These are phyloP conservation scores for Pouteria campechiana DNA, from an alignment of 179 eudicot genomes.

Conservation along the genomic window DNA sequence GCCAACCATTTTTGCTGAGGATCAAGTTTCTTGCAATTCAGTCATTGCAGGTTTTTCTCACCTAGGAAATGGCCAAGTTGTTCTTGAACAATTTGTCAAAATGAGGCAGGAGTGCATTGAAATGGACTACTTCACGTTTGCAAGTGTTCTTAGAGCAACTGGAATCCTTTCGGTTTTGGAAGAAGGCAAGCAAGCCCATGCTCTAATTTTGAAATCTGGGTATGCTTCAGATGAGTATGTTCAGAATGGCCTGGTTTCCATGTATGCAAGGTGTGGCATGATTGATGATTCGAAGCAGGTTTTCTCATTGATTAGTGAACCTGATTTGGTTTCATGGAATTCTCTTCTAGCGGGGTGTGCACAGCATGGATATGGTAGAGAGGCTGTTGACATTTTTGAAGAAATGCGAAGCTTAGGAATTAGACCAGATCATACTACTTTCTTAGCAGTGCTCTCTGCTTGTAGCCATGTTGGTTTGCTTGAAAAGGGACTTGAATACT, in stretches of 20 bases:
- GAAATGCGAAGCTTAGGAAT: slow-evolving; percentile 26
- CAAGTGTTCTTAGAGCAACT: slow-evolving; percentile 28
- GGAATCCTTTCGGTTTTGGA: slow-evolving; percentile 28
- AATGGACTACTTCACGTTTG: slow-evolving; percentile 31
- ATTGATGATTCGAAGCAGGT: slow-evolving; percentile 30
- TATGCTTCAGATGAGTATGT: slow-evolving; percentile 17
- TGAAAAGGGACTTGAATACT: slow-evolving; percentile 36
- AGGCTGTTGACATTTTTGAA: slow-evolving; percentile 40
- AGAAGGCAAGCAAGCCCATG: slow-evolving; percentile 39
- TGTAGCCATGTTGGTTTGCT: slow-evolving; percentile 55
- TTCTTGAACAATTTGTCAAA: slow-evolving; percentile 24
- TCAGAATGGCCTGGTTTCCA: slow-evolving; percentile 55
- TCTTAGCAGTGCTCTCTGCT: slow-evolving; percentile 41
- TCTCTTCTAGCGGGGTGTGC: slow-evolving; percentile 38
- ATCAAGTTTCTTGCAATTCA: slow-evolving; percentile 52
- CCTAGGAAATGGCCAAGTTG: slow-evolving; percentile 25
- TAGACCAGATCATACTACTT: slow-evolving; percentile 38
- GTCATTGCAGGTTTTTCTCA: slow-evolving; percentile 44
- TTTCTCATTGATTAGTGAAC: slow-evolving; percentile 28
- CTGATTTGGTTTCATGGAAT: slow-evolving; percentile 52
- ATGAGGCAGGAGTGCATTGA: slow-evolving; percentile 40
- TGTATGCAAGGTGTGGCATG: slow-evolving; percentile 51
- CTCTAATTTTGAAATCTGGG: slow-evolving; percentile 30
- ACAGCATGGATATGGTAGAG: slow-evolving; percentile 37
- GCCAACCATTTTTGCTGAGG: slow-evolving; percentile 23